Evolutionary conservation across 148 eudicot genomes (phyloP).

Genomic region (Talinum fruticosum): DNA sequence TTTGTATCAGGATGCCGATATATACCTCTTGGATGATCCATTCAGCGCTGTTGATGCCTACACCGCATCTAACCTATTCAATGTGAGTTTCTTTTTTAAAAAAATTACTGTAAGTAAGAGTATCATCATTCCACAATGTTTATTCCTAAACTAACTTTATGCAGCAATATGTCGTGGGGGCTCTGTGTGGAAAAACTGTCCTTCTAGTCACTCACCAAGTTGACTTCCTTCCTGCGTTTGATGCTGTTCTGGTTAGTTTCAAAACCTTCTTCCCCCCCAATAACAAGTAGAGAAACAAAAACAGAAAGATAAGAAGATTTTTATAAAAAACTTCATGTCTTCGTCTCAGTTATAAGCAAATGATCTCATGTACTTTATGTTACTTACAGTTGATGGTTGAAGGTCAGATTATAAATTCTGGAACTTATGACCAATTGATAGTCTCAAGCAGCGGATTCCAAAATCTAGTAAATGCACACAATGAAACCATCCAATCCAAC

Average conservation of each 20-base stretch:
- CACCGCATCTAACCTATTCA: slow-evolving; percentile 56
- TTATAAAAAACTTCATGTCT: not conserved
- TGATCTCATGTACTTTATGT: not conserved
- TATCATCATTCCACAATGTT: not conserved
- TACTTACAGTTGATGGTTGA: slow-evolving; percentile 39
- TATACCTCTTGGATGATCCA: slow-evolving; percentile 67
- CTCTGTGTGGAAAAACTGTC: slow-evolving; percentile 50
- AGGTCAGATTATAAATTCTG: slow-evolving; percentile 44
- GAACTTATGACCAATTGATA: slow-evolving; percentile 37
- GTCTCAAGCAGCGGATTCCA: slow-evolving; percentile 33
- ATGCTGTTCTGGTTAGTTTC: slow-evolving; percentile 45
- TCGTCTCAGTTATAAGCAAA: not conserved
- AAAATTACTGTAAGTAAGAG: not conserved
- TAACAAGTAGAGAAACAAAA: not conserved
- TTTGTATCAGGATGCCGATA: slow-evolving; percentile 58
- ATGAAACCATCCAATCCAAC: slow-evolving; percentile 15
- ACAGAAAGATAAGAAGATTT: not conserved
- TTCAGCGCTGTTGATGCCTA: slow-evolving; percentile 83
- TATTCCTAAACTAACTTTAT: not conserved
- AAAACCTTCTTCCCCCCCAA: not conserved
- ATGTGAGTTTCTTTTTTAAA: slow-evolving; percentile 22
- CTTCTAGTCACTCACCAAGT: slow-evolving; percentile 68
- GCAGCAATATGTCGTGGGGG: slow-evolving; percentile 66
- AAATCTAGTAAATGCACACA: slow-evolving; percentile 42
- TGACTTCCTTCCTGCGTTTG: slow-evolving; percentile 59